These are phyloP conservation scores for Monosporascus sp. DNA, from an alignment of 2,329 filamentous ascomycete genomes.

Conservation along the genomic window DNA sequence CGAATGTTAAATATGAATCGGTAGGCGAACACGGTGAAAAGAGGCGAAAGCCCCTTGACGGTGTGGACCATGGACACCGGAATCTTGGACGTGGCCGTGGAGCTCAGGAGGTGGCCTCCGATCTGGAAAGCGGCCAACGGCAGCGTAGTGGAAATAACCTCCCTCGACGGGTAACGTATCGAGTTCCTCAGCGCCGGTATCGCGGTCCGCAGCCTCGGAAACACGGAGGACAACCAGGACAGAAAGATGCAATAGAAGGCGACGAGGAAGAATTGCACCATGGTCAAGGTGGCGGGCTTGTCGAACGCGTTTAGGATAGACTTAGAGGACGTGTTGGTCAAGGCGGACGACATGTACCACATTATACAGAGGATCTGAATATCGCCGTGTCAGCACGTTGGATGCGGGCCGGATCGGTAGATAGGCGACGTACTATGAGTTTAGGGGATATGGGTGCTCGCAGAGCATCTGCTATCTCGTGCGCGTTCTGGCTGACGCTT, in stretches of 20 bases:
- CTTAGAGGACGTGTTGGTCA: constrained; percentile 97
- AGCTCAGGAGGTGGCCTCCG: constrained; percentile 86
- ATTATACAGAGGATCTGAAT: constrained; percentile 72
- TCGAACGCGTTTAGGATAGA: constrained; percentile 88
- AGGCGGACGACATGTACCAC: constrained; percentile 92
- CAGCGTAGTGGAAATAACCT: constrained; percentile 82
- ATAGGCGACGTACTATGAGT: constrained; percentile 63
- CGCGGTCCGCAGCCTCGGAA: constrained; percentile 62
- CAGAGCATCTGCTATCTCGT: constrained; percentile 86
- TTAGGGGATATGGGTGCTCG: constrained; percentile 84
- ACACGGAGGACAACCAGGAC: constrained; percentile 67
- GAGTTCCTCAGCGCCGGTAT: constrained; percentile 79
- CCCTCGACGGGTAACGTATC: constrained; percentile 72
- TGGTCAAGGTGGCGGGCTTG: constrained; percentile 84
- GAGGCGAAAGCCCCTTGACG: constrained; percentile 92
- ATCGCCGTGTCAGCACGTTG: constrained; percentile 19
- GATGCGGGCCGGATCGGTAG: constrained; percentile 10
- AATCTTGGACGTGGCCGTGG: constrained; percentile 88
- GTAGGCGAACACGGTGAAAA: constrained; percentile 94
- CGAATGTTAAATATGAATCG: constrained; percentile 81
- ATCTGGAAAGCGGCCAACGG: constrained; percentile 91
- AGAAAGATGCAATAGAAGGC: constrained; percentile 79
- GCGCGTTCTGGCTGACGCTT: constrained; percentile 87
- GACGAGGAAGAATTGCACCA: constrained; percentile 91
- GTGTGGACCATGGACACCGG: constrained; percentile 96